These are phyloP conservation scores for Gillenia trifoliata DNA, from an alignment of 306 rosid genomes.

Conservation along the genomic window DNA sequence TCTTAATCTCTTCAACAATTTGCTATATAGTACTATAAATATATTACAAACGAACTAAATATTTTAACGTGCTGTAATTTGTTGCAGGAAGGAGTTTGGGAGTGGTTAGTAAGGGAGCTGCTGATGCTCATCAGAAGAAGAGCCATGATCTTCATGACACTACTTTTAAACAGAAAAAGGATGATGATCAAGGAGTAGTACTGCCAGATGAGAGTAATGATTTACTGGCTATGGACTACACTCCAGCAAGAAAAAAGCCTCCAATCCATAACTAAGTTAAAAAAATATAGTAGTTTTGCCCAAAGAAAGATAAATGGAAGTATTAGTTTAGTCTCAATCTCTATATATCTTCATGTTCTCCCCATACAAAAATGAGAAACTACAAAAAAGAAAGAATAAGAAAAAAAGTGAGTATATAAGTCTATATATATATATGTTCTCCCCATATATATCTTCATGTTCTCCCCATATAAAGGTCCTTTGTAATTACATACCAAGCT, in stretches of 20 bases:
- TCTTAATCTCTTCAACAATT: not conserved
- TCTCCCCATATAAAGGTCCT: too few relatives aligned
- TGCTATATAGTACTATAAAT: not conserved
- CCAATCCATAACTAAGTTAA: conserved; percentile 72
- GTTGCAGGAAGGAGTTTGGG: conserved; percentile 53
- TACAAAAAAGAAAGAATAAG: too few relatives aligned
- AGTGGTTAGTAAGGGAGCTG: conserved; percentile 16
- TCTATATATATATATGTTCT: too few relatives aligned
- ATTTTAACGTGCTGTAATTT: not conserved
- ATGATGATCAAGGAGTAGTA: not conserved
- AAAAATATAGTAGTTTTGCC: not conserved
- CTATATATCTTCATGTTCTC: too few relatives aligned
- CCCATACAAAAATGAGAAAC: too few relatives aligned
- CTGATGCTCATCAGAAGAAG: conserved; percentile 10
- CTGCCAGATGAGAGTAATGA: conserved; percentile 34
- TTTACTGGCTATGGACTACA: conserved; percentile 66
- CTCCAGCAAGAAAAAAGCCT: conserved; percentile 76
- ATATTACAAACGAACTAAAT: not conserved
- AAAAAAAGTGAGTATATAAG: too few relatives aligned
- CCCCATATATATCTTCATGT: too few relatives aligned
- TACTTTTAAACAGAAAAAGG: conserved; percentile 16
- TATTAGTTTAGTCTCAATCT: not conserved
- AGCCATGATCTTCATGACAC: conserved; percentile 5
- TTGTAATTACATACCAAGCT: too few relatives aligned
- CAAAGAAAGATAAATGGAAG: not conserved